These are phyloP conservation scores for Ziziphus jujuba DNA, from an alignment of 306 rosid species.

Conservation along the genomic window DNA sequence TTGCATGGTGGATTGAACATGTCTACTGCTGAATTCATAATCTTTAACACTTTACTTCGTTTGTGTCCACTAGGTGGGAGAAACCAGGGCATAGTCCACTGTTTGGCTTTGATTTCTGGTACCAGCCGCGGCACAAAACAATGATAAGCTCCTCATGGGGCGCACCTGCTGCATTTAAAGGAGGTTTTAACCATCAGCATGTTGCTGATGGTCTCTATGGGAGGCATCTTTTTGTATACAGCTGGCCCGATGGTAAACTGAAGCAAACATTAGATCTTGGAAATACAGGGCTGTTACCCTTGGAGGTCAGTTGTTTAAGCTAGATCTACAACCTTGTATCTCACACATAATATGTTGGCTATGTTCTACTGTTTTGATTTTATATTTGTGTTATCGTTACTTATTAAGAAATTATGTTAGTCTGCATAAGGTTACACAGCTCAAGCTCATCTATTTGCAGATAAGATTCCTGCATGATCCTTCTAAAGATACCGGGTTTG, in stretches of 20 bases:
- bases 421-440: background rate
- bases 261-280: constrained; percentile 96
- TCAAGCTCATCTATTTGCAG: constrained; percentile 41
- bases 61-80: constrained; percentile 69
- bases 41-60: constrained; percentile 7
- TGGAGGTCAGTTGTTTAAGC: constrained; percentile 52
- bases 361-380: background rate
- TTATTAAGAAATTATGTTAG: background rate
- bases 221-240: constrained; percentile 82
- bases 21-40: constrained; percentile 11
- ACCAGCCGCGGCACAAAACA: constrained; percentile 84
- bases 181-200: constrained; percentile 78
- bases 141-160: constrained; percentile 99
- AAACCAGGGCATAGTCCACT: constrained; percentile 89
- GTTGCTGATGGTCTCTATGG: constrained; percentile 80
- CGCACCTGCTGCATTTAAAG: constrained; percentile 83
- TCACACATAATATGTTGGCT: no score
- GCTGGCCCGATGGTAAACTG: constrained; percentile 94
- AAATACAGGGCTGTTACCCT: constrained; percentile 70
- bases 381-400: background rate
- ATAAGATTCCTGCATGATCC: constrained; percentile 91
- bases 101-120: constrained; percentile 97
- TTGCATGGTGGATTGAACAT: background rate
- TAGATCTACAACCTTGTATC: background rate
- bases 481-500: constrained; percentile 85